Percentiles rank a stretch among this genome's conserved stretches.
Conservation (phyloP, 2,329 filamentous ascomycete species). For the Chaetothyriales sp. region DNA sequence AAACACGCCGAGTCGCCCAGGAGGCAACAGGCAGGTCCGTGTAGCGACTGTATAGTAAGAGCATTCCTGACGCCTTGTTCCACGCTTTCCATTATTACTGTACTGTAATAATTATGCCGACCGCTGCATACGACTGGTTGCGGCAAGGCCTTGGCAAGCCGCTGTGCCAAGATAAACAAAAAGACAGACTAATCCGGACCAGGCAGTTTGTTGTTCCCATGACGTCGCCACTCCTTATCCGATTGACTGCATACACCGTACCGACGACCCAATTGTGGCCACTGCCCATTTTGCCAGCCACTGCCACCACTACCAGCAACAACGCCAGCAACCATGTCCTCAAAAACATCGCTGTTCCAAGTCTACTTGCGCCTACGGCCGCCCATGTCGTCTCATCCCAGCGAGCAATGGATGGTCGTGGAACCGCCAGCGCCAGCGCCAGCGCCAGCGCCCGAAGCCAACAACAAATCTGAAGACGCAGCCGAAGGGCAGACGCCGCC, state of each 20-base stretch:
- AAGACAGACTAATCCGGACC: background rate
- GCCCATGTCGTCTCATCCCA: constrained; percentile 32
- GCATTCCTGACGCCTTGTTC: no score
- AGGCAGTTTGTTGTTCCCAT: background rate
- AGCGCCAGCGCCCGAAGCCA: constrained; percentile 21
- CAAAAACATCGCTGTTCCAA: constrained; percentile 55
- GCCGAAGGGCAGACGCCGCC: no score
- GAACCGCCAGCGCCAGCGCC: constrained; percentile 40
- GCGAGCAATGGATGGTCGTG: constrained; percentile 66
- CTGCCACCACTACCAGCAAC: background rate
- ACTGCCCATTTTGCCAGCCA: background rate
- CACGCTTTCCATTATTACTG: no score
- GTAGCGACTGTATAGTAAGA: no score
- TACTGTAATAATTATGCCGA: no score
- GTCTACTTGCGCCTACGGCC: constrained; percentile 78
- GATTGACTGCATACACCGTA: background rate
- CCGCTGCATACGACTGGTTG: no score
- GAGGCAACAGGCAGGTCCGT: background rate
- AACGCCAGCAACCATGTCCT: constrained; percentile 3
- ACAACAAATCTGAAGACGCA: constrained; percentile 18
- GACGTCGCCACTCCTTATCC: background rate
- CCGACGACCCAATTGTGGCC: background rate
- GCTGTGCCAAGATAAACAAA: background rate
- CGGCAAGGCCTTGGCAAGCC: no score
- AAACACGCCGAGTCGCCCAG: background rate